A percentile compares a stretch with the other conserved stretches of the same genome.
These are phyloP conservation scores for Leptodermis oblonga DNA, from an alignment of 257 asterid genomes.

Conservation along the genomic window DNA sequence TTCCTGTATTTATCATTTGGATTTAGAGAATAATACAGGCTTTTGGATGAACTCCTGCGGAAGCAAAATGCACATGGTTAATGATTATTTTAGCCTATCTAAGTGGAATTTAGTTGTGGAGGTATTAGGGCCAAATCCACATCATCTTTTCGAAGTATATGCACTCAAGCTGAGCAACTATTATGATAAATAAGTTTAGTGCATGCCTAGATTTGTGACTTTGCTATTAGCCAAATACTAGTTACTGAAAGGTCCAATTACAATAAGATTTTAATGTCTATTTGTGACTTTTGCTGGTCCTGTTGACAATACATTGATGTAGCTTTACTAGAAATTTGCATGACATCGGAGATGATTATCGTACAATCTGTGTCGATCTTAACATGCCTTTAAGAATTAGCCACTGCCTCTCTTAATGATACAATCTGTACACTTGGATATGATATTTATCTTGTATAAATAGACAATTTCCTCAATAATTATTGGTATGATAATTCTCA, in stretches of 20 bases:
- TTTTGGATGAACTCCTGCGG: conserved; percentile 92
- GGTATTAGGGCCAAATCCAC: conserved; percentile 70
- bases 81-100: conserved; percentile 60
- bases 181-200: conserved; percentile 60
- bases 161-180: conserved; percentile 72
- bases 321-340: neutral
- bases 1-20: conserved; percentile 10
- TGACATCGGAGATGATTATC: neutral
- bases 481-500: neutral
- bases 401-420: neutral
- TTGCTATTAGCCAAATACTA: too few relatives aligned
- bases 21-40: conserved; percentile 42
- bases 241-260: neutral
- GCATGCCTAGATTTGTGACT: conserved; percentile 6
- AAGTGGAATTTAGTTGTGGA: conserved; percentile 83
- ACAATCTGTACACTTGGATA: neutral
- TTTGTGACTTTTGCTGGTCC: neutral
- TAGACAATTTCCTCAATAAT: neutral
- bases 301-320: neutral
- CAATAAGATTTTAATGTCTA: neutral
- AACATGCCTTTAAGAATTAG: neutral
- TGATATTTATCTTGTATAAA: neutral
- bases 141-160: conserved; percentile 88
- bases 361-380: neutral
- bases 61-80: conserved; percentile 91